Evolutionary conservation across 208 protist genomes (phyloP), one percentile per base, ranked within the genome.

Genomic region (Leishmania aethiopica): DNA sequence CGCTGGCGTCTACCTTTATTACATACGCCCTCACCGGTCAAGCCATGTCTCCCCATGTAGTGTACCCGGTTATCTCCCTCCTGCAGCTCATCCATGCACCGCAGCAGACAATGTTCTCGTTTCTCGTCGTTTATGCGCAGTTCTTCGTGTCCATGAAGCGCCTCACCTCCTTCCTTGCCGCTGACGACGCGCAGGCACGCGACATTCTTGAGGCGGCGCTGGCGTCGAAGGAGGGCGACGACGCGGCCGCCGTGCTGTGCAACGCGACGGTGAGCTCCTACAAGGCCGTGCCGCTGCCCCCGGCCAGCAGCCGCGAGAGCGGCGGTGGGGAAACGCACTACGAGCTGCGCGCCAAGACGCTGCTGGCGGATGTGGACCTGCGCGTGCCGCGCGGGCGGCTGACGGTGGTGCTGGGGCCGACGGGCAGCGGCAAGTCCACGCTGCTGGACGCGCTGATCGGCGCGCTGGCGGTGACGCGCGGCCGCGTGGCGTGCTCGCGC

Each of bases 91-190:
- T 47, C 45, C 45, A 47, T 6, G 5, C 45, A 47, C 45, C 45
- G 10, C 45, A 47, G 45, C 45, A 47, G 45, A 47, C 45, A 11
- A 47, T 47, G 45, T 47, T 47, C 8, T 47, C 45, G 45, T 47
- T 47, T 10, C 45, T 47, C 45, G 45, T 47, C 10, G 8, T 47
- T 10, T 47, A 47, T 11, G 45, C 45, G 15, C 89, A 98, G 57
- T 96, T 95, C 74, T 80, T 85, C 40, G 94, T 99, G 32, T 92
- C 96, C 35, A 88, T 97, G 85, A 80, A 86, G 15, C 92, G 96
- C 47, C 75, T 98, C 57, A 82, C 78, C 13, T 75, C 78, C 45
- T 98, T 97, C 77, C 74, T 98, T 42, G 84, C 91, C 53, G 90
- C 84, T 17, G 84, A 90, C 32, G 82, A 95, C 75, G 81, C 80